These are phyloP conservation scores for Phytophthora pisi DNA, from an alignment of 352 stramenopile species.

Conservation along the genomic window DNA sequence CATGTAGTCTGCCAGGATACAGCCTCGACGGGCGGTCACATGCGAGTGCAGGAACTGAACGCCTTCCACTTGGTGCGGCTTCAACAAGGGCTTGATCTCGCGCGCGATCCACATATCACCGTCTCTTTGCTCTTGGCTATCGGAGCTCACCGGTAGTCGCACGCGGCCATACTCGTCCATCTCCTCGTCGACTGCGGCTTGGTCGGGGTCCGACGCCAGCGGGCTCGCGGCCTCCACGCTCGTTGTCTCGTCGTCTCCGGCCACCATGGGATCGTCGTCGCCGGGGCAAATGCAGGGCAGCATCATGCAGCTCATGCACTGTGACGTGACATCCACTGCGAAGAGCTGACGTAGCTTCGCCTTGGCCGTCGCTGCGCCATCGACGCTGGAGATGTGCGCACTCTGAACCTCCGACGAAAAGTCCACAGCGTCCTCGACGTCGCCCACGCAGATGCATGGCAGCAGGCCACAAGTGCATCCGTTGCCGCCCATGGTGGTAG, in stretches of 20 bases:
- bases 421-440: conserved; percentile 42
- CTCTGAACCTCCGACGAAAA: conserved; percentile 8
- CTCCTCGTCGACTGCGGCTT: conserved; percentile 32
- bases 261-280: conserved; percentile 44
- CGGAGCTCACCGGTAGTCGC: conserved; percentile 31
- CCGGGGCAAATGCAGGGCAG: conserved; percentile 78
- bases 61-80: conserved; percentile 79
- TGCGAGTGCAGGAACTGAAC: conserved; percentile 74
- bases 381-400: neutral
- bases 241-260: conserved; percentile 47
- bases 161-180: conserved; percentile 66
- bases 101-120: conserved; percentile 64
- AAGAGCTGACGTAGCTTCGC: conserved; percentile 62
- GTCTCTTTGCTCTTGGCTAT: conserved; percentile 3
- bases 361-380: conserved; percentile 10
- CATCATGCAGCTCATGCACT: conserved; percentile 79
- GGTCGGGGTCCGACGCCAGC: conserved; percentile 28
- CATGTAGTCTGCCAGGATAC: conserved; percentile 92
- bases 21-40: conserved; percentile 59
- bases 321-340: conserved; percentile 54
- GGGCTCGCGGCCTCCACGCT: conserved; percentile 51
- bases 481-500: conserved; percentile 12
- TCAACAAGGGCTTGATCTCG: conserved; percentile 79
- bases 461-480: conserved; percentile 67
- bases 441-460: conserved; percentile 71